These are phyloP conservation scores for Solanum clarkiae DNA, from an alignment of 257 asterid species.

Conservation along the genomic window DNA sequence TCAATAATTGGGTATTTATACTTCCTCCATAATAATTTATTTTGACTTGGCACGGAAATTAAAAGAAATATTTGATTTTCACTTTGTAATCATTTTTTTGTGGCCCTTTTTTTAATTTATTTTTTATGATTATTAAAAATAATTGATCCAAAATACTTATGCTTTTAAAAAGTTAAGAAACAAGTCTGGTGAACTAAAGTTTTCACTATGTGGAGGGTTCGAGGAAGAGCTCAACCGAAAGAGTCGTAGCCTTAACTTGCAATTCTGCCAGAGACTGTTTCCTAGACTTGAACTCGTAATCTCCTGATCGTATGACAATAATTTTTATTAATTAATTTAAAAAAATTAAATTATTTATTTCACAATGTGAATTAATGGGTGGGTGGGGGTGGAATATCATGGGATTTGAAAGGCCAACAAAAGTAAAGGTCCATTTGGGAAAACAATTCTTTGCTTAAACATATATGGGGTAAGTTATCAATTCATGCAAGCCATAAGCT, in stretches of 20 bases:
- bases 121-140: neutral
- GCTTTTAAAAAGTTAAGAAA: neutral
- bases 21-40: too few species aligned
- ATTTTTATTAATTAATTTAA: too few species aligned
- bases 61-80: too few species aligned
- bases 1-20: too few species aligned
- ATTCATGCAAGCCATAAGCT: neutral
- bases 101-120: neutral
- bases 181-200: too few species aligned
- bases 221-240: too few species aligned
- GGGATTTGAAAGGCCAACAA: neutral
- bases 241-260: too few species aligned
- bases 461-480: neutral
- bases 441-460: neutral
- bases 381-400: neutral
- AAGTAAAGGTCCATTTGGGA: neutral
- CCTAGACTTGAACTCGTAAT: too few species aligned
- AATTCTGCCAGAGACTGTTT: too few species aligned
- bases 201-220: rapidly evolving
- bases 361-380: neutral
- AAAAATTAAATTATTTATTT: neutral
- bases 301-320: too few species aligned
- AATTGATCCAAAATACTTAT: neutral
- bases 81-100: too few species aligned
- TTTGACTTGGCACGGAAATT: too few species aligned